Conservation (phyloP, 495 filamentous ascomycete species). For the Acidomyces sp. region DNA sequence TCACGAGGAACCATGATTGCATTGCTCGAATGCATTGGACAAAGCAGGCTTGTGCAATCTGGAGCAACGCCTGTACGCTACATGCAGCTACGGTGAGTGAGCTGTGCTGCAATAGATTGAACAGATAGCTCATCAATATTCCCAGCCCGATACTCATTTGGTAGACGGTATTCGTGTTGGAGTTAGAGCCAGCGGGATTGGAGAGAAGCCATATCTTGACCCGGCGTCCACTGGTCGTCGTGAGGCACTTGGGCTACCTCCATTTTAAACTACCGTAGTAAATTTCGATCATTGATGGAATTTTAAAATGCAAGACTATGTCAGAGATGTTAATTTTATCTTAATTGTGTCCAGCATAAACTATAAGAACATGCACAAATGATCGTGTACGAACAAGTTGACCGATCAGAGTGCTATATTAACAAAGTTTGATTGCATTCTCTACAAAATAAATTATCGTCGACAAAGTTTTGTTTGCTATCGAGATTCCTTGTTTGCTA, state of each 20-base stretch:
- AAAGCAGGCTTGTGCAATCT: constrained; percentile 9
- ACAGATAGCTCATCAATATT: background rate
- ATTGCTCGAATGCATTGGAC: constrained; percentile 12
- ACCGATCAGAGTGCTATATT: no score
- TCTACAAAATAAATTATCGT: no score
- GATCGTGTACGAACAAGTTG: no score
- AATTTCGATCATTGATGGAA: no score
- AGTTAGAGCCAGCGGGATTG: constrained; percentile 49
- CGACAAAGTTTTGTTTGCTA: no score
- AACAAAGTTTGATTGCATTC: no score
- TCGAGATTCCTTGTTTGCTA: no score
- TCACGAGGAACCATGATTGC: constrained; percentile 62
- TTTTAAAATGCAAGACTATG: no score
- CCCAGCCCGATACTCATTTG: constrained; percentile 42
- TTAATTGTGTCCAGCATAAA: no score
- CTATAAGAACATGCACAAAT: no score
- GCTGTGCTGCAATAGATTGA: background rate
- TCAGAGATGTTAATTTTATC: no score
- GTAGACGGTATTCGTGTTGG: constrained; percentile 45
- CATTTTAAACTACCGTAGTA: no score
- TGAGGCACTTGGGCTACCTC: constrained; percentile 4
- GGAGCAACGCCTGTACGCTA: constrained; percentile 9
- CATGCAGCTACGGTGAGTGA: constrained; percentile 5
- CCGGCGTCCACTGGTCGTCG: constrained; percentile 6
- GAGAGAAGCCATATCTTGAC: constrained; percentile 58